These are phyloP conservation scores for Abortiporus biennis DNA, from an alignment of 1,284 basidiomycete genomes.

Conservation along the genomic window DNA sequence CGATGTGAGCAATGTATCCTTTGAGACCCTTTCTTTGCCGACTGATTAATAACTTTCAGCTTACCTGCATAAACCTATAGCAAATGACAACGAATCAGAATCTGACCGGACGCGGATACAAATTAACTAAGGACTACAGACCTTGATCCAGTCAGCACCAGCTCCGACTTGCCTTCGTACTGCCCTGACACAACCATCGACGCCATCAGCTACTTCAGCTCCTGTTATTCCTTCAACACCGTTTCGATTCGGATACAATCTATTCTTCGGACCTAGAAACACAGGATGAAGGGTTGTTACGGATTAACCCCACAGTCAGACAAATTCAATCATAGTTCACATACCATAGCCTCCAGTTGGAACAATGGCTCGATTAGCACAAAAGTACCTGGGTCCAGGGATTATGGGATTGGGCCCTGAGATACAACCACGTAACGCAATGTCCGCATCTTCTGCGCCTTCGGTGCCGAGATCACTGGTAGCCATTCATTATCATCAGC, in stretches of 20 bases:
- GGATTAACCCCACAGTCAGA: not conserved
- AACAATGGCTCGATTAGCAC: conserved; percentile 55
- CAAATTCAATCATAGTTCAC: not conserved
- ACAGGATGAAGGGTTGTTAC: not conserved
- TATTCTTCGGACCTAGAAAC: conserved; percentile 46
- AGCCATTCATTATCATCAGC: not conserved
- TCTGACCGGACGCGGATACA: not conserved
- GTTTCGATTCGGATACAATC: conserved; percentile 38
- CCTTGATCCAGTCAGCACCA: conserved; percentile 67
- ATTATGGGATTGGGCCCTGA: conserved; percentile 45
- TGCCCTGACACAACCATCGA: conserved; percentile 47
- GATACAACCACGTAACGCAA: conserved; percentile 53
- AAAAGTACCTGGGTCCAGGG: conserved; percentile 61
- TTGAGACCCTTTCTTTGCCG: not conserved
- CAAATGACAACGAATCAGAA: not conserved
- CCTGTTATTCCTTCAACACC: conserved; percentile 53
- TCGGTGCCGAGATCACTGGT: conserved; percentile 59
- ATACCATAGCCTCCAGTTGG: conserved; percentile 57
- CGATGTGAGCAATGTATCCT: not conserved
- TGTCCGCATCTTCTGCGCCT: conserved; percentile 57
- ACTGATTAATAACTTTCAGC: no score
- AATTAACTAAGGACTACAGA: no score
- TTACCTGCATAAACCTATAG: conserved; percentile 46
- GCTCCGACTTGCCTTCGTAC: conserved; percentile 60
- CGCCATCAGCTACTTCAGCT: conserved; percentile 54